These are phyloP conservation scores for Corynascus novoguineensis DNA, from an alignment of 495 filamentous ascomycete genomes.

Conservation along the genomic window DNA sequence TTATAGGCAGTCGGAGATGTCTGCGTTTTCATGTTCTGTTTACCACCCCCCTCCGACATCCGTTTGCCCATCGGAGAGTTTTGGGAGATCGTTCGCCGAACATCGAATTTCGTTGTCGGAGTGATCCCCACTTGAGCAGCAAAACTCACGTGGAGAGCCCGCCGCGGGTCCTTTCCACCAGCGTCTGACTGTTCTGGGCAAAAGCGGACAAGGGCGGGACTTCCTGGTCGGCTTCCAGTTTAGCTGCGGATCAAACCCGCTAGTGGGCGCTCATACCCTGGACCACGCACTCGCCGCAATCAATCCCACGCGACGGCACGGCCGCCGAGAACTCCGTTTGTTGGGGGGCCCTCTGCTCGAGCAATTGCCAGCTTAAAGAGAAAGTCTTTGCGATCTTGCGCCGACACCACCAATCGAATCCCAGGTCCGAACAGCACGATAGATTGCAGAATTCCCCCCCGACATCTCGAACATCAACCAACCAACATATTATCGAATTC, in stretches of 20 bases:
- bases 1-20: background rate
- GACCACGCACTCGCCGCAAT: constrained; percentile 9
- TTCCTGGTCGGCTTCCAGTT: background rate
- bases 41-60: background rate
- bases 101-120: background rate
- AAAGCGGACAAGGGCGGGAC: background rate
- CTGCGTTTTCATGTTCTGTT: background rate
- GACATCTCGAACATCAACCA: background rate
- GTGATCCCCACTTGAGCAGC: background rate
- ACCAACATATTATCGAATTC: background rate
- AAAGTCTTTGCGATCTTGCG: background rate
- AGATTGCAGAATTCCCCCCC: background rate
- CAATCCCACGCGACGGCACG: constrained; percentile 13
- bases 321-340: background rate
- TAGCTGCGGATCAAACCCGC: constrained; percentile 11
- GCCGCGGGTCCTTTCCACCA: too few species aligned
- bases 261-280: background rate
- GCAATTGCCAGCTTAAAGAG: background rate
- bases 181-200: background rate
- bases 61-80: background rate
- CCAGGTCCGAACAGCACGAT: background rate
- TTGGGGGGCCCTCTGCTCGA: background rate
- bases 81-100: background rate
- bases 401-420: background rate
- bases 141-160: too few species aligned